phyloP scores from a whole-genome alignment of 495 filamentous ascomycete genomes.

The Talaromyces adpressus region DNA sequence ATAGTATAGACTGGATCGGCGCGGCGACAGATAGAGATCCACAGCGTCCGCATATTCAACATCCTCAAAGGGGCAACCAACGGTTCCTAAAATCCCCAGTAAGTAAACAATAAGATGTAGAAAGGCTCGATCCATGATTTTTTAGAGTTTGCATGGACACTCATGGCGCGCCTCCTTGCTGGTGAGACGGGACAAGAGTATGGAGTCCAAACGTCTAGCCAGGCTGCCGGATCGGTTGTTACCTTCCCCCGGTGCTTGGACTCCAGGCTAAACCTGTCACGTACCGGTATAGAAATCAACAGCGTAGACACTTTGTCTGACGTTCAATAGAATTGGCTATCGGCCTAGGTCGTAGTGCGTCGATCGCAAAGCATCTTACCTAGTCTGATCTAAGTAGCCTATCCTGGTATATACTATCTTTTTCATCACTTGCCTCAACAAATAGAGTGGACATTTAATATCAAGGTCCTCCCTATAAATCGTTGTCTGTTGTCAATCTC shows the following conservation, averaged over 20 bases:
- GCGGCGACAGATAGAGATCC: neutral
- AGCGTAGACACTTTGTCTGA: neutral
- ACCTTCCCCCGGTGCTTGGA: constrained; percentile 4
- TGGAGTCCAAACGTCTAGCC: neutral
- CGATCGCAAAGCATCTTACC: neutral
- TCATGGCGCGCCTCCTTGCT: constrained; percentile 8
- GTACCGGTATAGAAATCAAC: neutral
- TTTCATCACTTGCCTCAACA: neutral
- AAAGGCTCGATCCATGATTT: neutral
- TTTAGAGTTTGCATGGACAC: constrained; percentile 7
- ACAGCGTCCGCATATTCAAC: neutral
- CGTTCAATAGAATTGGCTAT: neutral
- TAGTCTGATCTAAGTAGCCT: neutral
- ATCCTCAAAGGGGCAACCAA: neutral
- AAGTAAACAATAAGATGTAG: neutral
- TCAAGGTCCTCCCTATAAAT: neutral
- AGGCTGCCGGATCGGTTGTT: neutral
- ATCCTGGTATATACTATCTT: constrained; percentile 1
- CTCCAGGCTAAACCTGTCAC: neutral
- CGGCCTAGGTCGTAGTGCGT: constrained; percentile 1
- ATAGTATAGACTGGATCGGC: neutral
- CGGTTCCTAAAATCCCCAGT: neutral
- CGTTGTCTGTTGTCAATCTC: neutral
- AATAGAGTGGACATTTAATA: neutral
- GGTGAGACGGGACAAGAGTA: neutral